Base-by-base conservation (phyloP, 1,139 yeast genomes). In the Geotrichum restrictum region DNA sequence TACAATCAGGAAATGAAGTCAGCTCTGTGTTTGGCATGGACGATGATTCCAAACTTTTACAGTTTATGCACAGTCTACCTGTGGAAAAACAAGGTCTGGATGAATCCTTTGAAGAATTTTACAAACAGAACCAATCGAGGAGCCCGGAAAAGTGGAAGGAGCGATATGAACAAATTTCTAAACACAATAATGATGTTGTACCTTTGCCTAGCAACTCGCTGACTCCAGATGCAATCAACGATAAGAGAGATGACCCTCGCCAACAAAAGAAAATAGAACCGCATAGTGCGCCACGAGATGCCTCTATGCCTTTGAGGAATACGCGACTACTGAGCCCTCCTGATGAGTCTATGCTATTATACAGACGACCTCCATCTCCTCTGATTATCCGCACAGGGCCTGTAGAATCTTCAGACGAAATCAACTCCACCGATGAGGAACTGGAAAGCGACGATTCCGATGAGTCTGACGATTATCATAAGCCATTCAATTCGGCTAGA, bases 21-120 rank as follows among this genome's bases (percentile, higher is more conserved):
- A 24, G n/a, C n/a, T n/a, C 14, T 11, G n/a, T 4, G 29, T 42
- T 42, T 16, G 14, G 29, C 8, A 11, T 4, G 11, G 22, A 14
- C 8, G 45, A 42, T 18, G 45, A 42, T 42, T 22, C 29, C 11
- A n/a, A 14, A 14, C 37, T 42, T 13, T 10, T 42, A 36, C 22
- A 24, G 3, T 42, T 11, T 14, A 24, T 42, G 11, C 37, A 16
- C 7, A n/a, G 8, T 13, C 18, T 34, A n/a, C 37, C 37, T 13
- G 2, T 34, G 10, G 37, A 34, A 3, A 16, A 34, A 5, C 18
- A 5, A 3, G 37, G 18, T 34, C 8, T 16, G 18, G 3, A 3
- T 13, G 29, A 24, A 8, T 24, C 29, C 5, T 24, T 24, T 8
- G 29, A 24, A 8, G 29, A 24, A 8, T 24, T 24, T 24, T 8